These are phyloP conservation scores for Bonia amplexicaulis DNA, from an alignment of 176 grass and related monocot genomes.

Conservation along the genomic window DNA sequence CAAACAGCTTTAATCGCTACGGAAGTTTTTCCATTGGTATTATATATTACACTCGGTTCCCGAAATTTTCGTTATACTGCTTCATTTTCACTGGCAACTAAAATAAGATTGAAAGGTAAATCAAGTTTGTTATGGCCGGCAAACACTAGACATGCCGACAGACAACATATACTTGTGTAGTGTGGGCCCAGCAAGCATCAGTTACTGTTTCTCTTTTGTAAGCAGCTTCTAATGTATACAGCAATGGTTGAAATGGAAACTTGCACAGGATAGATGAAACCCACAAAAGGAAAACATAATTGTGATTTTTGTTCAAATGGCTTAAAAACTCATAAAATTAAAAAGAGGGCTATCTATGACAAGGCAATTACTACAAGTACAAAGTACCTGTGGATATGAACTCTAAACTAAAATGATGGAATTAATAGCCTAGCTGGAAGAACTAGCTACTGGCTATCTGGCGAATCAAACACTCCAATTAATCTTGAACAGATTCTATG, in stretches of 20 bases:
- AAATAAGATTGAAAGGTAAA: neutral
- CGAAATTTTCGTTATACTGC: neutral
- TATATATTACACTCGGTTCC: neutral
- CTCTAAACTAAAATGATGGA: neutral
- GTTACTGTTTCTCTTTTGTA: neutral
- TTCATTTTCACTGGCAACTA: neutral
- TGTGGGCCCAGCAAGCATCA: neutral
- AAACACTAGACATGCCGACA: neutral
- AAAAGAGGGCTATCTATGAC: neutral
- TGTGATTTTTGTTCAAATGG: neutral
- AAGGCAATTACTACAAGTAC: neutral
- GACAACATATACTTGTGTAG: neutral
- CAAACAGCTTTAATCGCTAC: neutral
- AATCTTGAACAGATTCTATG: neutral
- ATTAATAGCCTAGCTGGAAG: neutral
- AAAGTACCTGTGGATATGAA: neutral
- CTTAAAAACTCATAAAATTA: neutral
- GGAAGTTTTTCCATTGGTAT: neutral
- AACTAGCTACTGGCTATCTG: neutral
- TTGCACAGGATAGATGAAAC: neutral
- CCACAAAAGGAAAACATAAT: neutral
- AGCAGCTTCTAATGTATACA: neutral
- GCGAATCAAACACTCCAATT: neutral
- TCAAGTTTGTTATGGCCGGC: neutral
- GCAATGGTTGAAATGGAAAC: slow-evolving; percentile 9